These are phyloP conservation scores for Sclerotinia glacialis DNA, from an alignment of 2,329 filamentous ascomycete genomes.

Conservation along the genomic window DNA sequence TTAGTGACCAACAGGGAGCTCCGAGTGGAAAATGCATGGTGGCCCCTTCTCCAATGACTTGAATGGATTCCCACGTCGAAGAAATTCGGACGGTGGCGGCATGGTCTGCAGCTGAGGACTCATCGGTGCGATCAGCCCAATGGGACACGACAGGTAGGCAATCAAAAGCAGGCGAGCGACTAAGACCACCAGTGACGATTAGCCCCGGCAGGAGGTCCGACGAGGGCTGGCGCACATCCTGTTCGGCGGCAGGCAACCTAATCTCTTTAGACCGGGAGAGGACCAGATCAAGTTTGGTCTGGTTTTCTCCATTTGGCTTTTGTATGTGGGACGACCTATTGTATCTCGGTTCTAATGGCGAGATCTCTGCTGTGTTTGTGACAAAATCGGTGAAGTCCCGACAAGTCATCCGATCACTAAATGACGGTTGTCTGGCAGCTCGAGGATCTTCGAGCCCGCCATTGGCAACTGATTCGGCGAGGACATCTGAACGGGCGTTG, in stretches of 20 bases:
- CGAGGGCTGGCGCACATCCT: neutral
- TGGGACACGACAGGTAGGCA: conserved; percentile 11
- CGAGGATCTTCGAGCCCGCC: conserved; percentile 11
- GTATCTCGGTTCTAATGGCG: neutral
- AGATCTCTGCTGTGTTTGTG: neutral
- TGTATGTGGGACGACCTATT: neutral
- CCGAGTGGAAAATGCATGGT: conserved; percentile 7
- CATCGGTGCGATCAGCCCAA: conserved; percentile 8
- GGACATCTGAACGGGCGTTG: neutral
- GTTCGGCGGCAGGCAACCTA: neutral
- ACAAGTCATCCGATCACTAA: neutral
- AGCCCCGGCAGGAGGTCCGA: neutral
- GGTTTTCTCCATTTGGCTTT: neutral
- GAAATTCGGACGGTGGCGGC: neutral
- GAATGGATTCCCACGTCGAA: neutral
- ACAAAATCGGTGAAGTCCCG: neutral
- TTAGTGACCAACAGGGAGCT: neutral
- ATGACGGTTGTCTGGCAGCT: neutral
- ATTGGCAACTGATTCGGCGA: neutral
- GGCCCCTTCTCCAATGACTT: conserved; percentile 6
- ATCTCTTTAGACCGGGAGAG: neutral
- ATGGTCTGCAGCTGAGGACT: neutral
- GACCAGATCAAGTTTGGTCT: neutral
- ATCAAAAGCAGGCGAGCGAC: conserved; percentile 14
- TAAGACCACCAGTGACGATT: neutral